Evolutionary conservation across 768 basidiomycete species (phyloP).

Genomic region (Pleurotus citrinopileatus): DNA sequence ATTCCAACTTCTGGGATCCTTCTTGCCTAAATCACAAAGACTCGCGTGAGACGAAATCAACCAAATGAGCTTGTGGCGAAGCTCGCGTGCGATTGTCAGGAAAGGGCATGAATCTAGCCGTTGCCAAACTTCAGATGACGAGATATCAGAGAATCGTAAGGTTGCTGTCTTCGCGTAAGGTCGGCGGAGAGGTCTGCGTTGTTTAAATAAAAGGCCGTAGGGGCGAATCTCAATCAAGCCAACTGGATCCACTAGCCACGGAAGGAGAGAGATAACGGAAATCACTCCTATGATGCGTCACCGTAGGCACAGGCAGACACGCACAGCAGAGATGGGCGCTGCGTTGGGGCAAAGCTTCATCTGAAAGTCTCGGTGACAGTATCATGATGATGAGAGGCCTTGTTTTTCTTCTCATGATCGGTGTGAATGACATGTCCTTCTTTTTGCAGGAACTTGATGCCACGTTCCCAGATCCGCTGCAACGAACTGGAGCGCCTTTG

Average conservation of each 20-base stretch:
- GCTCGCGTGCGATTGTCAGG: background rate
- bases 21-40: background rate
- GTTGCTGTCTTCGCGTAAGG: background rate
- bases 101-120: background rate
- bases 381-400: background rate
- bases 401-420: constrained; percentile 7
- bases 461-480: constrained; percentile 7
- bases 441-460: constrained; percentile 1
- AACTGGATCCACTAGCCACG: background rate
- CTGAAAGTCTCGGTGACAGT: constrained; percentile 3
- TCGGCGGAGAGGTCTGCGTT: background rate
- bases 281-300: background rate
- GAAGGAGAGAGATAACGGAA: background rate
- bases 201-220: background rate
- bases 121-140: background rate
- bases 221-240: background rate
- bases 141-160: background rate
- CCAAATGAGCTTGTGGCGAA: background rate
- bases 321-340: background rate
- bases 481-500: constrained; percentile 4
- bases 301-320: background rate
- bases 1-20: background rate
- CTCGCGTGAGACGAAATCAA: background rate
- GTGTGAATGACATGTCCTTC: constrained; percentile 3
- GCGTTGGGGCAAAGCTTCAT: background rate